phyloP scores from a whole-genome alignment of 345 rosid species.

The Euphorbia peplus region DNA sequence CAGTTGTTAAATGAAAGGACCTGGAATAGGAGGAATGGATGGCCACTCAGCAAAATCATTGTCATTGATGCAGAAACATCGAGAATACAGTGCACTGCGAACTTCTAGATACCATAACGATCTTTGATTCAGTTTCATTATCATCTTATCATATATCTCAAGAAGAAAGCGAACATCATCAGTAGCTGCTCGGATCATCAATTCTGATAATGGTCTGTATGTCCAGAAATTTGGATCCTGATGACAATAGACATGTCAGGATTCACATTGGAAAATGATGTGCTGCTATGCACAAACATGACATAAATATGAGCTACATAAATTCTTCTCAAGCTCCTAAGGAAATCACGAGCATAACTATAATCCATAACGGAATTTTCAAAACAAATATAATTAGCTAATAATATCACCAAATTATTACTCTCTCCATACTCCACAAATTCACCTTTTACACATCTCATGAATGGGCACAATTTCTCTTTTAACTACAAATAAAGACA shows the following conservation, averaged over 20 bases:
- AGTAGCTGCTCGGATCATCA: conserved; percentile 90
- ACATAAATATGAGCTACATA: not conserved
- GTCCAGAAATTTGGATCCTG: conserved; percentile 95
- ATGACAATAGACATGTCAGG: conserved; percentile 15
- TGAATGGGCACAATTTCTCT: no score
- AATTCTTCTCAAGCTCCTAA: not conserved
- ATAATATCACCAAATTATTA: no score
- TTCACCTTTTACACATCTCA: no score
- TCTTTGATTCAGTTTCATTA: conserved; percentile 60
- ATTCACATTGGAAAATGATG: not conserved
- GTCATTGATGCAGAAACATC: conserved; percentile 82
- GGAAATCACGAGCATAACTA: not conserved
- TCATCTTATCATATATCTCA: conserved; percentile 71
- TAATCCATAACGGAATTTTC: not conserved
- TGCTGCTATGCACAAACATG: not conserved
- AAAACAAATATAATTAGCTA: not conserved
- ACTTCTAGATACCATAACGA: conserved; percentile 80
- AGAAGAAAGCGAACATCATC: conserved; percentile 97
- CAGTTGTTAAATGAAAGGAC: conserved; percentile 25
- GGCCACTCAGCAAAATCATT: conserved; percentile 78
- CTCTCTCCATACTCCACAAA: no score
- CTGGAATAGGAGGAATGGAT: conserved; percentile 65
- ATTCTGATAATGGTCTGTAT: conserved; percentile 73
- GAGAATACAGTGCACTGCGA: conserved; percentile 75
- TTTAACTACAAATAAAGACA: no score